A percentile compares a stretch with the other conserved stretches of the same genome.
Conservation (phyloP, 805 yeast species). For the Ascoidea rubescens region DNA sequence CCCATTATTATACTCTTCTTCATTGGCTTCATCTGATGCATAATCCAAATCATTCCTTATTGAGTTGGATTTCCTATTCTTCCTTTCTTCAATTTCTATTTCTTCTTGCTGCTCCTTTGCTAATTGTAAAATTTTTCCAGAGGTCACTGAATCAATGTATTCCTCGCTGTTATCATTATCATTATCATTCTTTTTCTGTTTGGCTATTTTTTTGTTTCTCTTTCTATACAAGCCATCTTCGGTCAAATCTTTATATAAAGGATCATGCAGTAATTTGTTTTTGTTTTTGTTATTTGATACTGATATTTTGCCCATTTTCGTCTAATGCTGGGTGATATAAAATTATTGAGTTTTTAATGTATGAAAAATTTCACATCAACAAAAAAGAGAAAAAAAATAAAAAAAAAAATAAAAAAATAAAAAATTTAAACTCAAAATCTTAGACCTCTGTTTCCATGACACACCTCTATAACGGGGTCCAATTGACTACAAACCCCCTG, state of each 20-base stretch:
- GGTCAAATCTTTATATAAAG: slow-evolving; percentile 67
- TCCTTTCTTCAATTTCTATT: slow-evolving; percentile 52
- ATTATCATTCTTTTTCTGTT: slow-evolving; percentile 19
- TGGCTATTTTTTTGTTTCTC: slow-evolving; percentile 15
- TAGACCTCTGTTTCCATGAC: background rate
- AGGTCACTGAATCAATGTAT: slow-evolving; percentile 65
- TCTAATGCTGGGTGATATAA: background rate
- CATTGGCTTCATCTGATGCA: slow-evolving; percentile 22
- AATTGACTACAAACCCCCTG: background rate
- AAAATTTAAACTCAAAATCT: background rate
- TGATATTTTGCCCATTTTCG: slow-evolving; percentile 50
- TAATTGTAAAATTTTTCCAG: slow-evolving; percentile 74
- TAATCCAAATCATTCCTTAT: slow-evolving; percentile 43
- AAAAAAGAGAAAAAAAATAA: too few relatives aligned
- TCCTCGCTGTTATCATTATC: slow-evolving; percentile 37
- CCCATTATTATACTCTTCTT: slow-evolving; percentile 21
- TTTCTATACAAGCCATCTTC: slow-evolving; percentile 58
- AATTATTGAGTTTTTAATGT: too few relatives aligned
- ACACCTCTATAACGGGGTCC: background rate
- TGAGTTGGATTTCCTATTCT: slow-evolving; percentile 18
- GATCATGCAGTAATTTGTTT: slow-evolving; percentile 59
- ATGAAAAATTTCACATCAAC: too few relatives aligned
- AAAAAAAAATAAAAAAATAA: background rate
- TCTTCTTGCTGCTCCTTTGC: slow-evolving; percentile 94
- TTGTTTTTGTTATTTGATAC: slow-evolving; percentile 31